Base-by-base conservation (phyloP, 1,139 yeast genomes). In the Taphrina sp. region DNA sequence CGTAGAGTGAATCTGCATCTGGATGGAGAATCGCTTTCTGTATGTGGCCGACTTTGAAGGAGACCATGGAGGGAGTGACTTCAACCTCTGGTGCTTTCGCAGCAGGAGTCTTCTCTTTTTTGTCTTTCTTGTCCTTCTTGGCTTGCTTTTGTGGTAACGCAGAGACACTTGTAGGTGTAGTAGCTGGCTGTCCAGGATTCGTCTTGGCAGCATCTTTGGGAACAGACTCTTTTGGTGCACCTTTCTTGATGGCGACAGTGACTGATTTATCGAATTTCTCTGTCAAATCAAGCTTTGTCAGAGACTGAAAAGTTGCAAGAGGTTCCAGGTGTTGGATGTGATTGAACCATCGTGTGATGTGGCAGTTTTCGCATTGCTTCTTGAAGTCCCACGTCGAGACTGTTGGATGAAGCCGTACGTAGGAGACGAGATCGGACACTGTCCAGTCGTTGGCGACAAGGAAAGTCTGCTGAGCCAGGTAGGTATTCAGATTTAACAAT, bases 1-100 rank as follows among this genome's bases (percentile, higher is more conserved):
- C 95, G 70, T 94, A 94, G 66, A 94, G 77, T 2, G 96, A 78
- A 72, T 94, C 99, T 36, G 98, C 99, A 70, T 94, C 94, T 61
- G 98, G 98, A 74, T 94, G 99, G 73, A 87, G 88, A 68, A 87
- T 78, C 46, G 96, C 96, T 76, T 92, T 92, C 74, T 90, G 90
- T 67, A 94, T 94, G 77, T 83, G 88, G 47, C 99, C 99, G 60
- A 94, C 96, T 69, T 95, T 82, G 73, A 94, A 81, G 68, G 90
- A 96, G 10, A 49, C 35, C n/a, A 85, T 76, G 29, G 95, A 80
- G 60, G 97, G 96, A 10, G 49, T 36, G 8, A 49, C 17, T 12
- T 26, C 39, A 12, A 31, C 37, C 19, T 38, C 46, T 3, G 41
- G 39, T n/a, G 43, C 23, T 2, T 39, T 39, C 28, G 43, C 39